These are phyloP conservation scores for Myxozyma nipponensis DNA, from an alignment of 805 yeast species.

Conservation along the genomic window DNA sequence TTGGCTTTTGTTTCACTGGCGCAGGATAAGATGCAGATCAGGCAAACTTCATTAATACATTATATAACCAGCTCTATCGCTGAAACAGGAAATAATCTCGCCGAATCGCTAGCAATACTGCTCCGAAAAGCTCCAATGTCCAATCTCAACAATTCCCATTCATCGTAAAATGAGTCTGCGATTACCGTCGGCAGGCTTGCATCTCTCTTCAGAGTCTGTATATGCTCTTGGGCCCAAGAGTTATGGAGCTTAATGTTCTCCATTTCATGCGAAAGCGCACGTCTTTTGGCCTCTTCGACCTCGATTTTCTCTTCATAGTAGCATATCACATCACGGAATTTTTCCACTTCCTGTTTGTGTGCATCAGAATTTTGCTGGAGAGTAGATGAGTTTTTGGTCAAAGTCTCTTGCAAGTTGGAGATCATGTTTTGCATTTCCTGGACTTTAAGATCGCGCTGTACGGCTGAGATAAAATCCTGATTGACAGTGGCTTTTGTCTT, in stretches of 20 bases:
- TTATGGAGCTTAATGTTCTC: constrained; percentile 33
- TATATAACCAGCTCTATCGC: too few species aligned
- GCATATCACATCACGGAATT: constrained; percentile 32
- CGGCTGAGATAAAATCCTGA: constrained; percentile 41
- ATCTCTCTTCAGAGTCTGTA: constrained; percentile 25
- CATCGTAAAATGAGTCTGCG: constrained; percentile 3
- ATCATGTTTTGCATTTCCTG: constrained; percentile 42
- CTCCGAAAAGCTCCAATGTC: constrained; percentile 4
- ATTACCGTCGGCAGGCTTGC: background rate
- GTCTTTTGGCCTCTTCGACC: constrained; percentile 34
- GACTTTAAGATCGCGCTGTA: constrained; percentile 40
- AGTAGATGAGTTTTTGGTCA: constrained; percentile 22
- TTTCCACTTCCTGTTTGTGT: constrained; percentile 32
- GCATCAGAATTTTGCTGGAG: constrained; percentile 30
- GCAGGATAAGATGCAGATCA: too few species aligned
- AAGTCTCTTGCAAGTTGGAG: constrained; percentile 32
- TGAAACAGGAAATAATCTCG: too few species aligned
- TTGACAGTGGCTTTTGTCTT: constrained; percentile 60
- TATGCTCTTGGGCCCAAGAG: constrained; percentile 32
- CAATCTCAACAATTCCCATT: constrained; percentile 6
- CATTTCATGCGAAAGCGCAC: constrained; percentile 34
- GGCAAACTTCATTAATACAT: too few species aligned
- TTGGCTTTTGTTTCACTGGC: too few species aligned
- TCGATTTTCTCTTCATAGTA: constrained; percentile 36
- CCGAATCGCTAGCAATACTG: background rate